Evolutionary conservation across 1,284 basidiomycete genomes (phyloP).

Genomic region (Apiotrichum veenhuisii): DNA sequence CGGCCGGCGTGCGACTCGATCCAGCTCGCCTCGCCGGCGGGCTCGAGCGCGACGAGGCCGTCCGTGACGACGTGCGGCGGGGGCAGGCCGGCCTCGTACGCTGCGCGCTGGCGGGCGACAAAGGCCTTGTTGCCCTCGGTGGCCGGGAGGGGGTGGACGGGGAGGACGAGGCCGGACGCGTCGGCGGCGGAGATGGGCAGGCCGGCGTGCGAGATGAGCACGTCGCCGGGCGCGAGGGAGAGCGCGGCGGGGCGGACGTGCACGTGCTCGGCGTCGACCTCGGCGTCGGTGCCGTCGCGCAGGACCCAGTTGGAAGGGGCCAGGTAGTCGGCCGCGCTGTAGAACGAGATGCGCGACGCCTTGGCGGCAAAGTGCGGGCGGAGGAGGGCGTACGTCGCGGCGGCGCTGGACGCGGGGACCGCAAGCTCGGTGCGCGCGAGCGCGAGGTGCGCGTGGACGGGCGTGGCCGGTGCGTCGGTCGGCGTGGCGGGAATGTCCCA

Average conservation of each 20-base stretch:
- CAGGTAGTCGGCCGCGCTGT: slow-evolving; percentile 33
- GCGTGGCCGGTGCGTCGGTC: slow-evolving; percentile 11
- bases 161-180: slow-evolving; percentile 27
- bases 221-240: slow-evolving; percentile 36
- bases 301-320: slow-evolving; percentile 35
- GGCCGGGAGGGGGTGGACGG: slow-evolving; percentile 28
- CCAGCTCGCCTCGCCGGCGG: slow-evolving; percentile 15
- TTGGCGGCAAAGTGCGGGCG: slow-evolving; percentile 37
- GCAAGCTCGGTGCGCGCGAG: slow-evolving; percentile 29
- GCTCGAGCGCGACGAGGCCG: slow-evolving; percentile 27
- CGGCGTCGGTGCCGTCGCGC: slow-evolving; percentile 3
- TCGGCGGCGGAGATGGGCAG: slow-evolving; percentile 20
- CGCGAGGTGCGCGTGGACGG: slow-evolving; percentile 36
- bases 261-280: slow-evolving; percentile 25
- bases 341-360: slow-evolving; percentile 40
- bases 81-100: slow-evolving; percentile 40
- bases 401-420: slow-evolving; percentile 27
- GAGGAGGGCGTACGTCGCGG: slow-evolving; percentile 39
- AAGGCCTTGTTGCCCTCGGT: slow-evolving; percentile 23
- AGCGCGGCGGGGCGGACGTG: slow-evolving; percentile 23
- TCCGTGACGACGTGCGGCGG: slow-evolving; percentile 24
- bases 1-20: slow-evolving; percentile 30
- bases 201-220: slow-evolving; percentile 35
- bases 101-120: slow-evolving; percentile 26
- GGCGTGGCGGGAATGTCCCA: slow-evolving; percentile 16